A percentile compares a stretch with the other conserved stretches of the same genome.
These are phyloP conservation scores for Piloderma croceum DNA, from an alignment of 768 basidiomycete species.

Conservation along the genomic window DNA sequence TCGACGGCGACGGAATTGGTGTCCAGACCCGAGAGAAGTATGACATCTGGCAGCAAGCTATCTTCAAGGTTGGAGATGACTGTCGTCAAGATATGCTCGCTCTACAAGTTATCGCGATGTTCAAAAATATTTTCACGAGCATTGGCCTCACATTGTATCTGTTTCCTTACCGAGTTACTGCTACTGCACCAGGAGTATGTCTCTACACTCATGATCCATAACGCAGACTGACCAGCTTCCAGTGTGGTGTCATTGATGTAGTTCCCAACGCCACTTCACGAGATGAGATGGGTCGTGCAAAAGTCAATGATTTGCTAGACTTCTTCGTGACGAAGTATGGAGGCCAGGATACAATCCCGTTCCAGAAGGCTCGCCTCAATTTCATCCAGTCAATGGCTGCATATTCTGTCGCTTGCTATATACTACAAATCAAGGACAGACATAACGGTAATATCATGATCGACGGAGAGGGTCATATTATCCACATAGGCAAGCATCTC, in stretches of 20 bases:
- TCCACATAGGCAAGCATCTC: constrained; percentile 75
- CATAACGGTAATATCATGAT: constrained; percentile 99
- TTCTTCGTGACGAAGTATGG: constrained; percentile 96
- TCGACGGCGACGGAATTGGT: constrained; percentile 56
- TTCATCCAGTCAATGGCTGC: constrained; percentile 99
- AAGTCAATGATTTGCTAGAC: constrained; percentile 91
- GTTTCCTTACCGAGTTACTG: constrained; percentile 94
- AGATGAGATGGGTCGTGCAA: constrained; percentile 98
- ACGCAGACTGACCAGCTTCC: not conserved
- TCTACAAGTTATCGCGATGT: constrained; percentile 96
- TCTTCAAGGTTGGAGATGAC: constrained; percentile 99
- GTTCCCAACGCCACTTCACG: constrained; percentile 96
- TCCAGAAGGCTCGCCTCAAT: constrained; percentile 89
- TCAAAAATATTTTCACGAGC: constrained; percentile 93
- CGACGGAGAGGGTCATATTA: constrained; percentile 93
- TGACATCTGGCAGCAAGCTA: constrained; percentile 96
- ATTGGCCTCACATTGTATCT: constrained; percentile 88
- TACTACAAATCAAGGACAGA: constrained; percentile 96
- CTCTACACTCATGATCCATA: constrained; percentile 2
- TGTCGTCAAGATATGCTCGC: constrained; percentile 98
- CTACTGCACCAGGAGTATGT: constrained; percentile 91
- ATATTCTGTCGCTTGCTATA: constrained; percentile 96
- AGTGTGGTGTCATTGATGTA: constrained; percentile 99
- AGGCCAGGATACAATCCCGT: constrained; percentile 79
- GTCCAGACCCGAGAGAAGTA: constrained; percentile 57